Conservation (phyloP, 1,284 basidiomycete genomes). For the Tylopilus sp. region DNA sequence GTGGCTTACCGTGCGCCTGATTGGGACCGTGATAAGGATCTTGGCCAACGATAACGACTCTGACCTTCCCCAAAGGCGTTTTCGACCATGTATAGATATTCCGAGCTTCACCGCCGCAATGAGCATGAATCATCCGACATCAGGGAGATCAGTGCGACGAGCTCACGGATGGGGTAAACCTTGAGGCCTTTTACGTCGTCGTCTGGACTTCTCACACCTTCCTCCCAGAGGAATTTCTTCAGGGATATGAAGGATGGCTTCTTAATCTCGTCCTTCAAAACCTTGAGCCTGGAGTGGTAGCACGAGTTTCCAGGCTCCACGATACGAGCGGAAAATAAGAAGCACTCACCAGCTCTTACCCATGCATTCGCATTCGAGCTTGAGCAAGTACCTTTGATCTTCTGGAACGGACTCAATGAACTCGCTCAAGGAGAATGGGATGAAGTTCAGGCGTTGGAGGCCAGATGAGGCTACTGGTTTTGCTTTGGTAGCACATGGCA, state of each 20-base stretch:
- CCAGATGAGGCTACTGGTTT: constrained; percentile 20
- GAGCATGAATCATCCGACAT: constrained; percentile 3
- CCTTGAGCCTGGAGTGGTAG: constrained; percentile 53
- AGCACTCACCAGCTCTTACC: constrained; percentile 64
- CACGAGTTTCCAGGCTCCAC: background rate
- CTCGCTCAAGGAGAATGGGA: constrained; percentile 63
- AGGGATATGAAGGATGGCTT: constrained; percentile 72
- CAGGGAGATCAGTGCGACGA: background rate
- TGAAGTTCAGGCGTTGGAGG: constrained; percentile 55
- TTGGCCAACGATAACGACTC: constrained; percentile 78
- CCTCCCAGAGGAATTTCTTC: constrained; percentile 65
- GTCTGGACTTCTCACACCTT: constrained; percentile 57
- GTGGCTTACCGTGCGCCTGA: constrained; percentile 64
- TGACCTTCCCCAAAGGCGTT: constrained; percentile 73
- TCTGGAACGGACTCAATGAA: constrained; percentile 54
- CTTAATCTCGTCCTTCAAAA: constrained; percentile 67
- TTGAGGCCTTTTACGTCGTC: constrained; percentile 44
- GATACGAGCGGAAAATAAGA: background rate
- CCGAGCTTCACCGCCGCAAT: constrained; percentile 41
- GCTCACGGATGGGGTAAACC: constrained; percentile 65
- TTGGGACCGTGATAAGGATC: constrained; percentile 69
- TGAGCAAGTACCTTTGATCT: constrained; percentile 54
- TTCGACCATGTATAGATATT: constrained; percentile 83
- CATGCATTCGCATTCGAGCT: constrained; percentile 68
- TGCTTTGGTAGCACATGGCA: constrained; percentile 20